phyloP scores from a whole-genome alignment of 192 early-diverging fungal species.

The Linnemannia schmuckeri region DNA sequence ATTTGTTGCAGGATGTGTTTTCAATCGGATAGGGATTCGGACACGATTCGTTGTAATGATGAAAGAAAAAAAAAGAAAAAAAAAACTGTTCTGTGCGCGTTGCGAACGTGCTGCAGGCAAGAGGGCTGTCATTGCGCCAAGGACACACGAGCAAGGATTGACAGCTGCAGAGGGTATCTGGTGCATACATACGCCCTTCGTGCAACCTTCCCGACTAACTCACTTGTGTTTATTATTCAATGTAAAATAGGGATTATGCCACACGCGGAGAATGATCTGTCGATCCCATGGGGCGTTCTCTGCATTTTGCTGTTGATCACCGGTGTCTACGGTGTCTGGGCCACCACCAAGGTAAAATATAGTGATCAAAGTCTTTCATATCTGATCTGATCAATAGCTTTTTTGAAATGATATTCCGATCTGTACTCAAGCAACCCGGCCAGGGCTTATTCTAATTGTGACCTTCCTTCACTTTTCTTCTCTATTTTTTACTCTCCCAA shows the following conservation, averaged over 20 bases:
- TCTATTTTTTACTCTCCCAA: neutral
- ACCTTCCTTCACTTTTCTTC: neutral
- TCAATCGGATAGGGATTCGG: neutral
- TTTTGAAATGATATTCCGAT: neutral
- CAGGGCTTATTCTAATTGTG: neutral
- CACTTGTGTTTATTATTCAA: too few relatives aligned
- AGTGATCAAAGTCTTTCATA: neutral
- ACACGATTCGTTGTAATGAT: neutral
- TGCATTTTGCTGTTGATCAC: slow-evolving; percentile 30
- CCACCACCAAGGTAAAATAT: slow-evolving; percentile 21
- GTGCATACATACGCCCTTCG: neutral
- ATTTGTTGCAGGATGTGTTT: neutral
- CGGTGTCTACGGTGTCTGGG: slow-evolving; percentile 40
- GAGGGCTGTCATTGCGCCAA: neutral
- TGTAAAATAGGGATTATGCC: slow-evolving; percentile 49
- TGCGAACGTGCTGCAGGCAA: neutral
- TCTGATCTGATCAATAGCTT: neutral
- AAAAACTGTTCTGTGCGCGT: too few relatives aligned
- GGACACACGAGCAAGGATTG: neutral
- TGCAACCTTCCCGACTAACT: too few relatives aligned
- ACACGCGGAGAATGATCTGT: slow-evolving; percentile 38
- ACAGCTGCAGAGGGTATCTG: too few relatives aligned
- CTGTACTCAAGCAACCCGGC: neutral
- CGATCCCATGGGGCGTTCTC: slow-evolving; percentile 45
- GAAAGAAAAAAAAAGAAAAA: neutral